Base-by-base conservation (phyloP, 345 rosid species). In the Syzygium oleosum region DNA sequence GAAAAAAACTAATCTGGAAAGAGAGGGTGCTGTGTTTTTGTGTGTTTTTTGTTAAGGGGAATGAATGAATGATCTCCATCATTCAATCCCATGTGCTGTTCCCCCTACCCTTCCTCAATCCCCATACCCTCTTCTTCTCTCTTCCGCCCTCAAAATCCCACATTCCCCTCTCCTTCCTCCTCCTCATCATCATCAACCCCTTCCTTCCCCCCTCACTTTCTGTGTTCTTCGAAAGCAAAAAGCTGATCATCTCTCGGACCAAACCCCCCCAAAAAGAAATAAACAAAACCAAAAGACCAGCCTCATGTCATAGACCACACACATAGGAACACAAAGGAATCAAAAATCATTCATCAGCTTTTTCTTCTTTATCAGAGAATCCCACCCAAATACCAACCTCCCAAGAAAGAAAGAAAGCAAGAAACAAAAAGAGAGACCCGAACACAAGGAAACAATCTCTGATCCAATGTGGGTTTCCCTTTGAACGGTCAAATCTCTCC, bases 81-180 rank as follows among this genome's bases (percentile, higher is more conserved):
- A 88, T 84, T 79, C 88, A 86, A 86, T 84, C 43, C 86, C 88
- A 85, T 88, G 90, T 83, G 90, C 88, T 73, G 85, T 73, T 86
- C 85, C 85, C 85, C 61, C 87, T 85, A 43, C 54, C n/a, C 83
- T 88, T 84, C 90, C 54, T 84, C 88, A 84, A 88, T 88, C 84
- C 73, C 86, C 88, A 86, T 59, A 61, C 52, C 52, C 83, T 4
- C 54, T 7, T 51, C 43, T 23, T 11, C 55, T n/a, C 80, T 49
- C 80, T 43, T 43, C 83, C 87, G 4, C 25, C 46, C 52, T 86
- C 87, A 58, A 56, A 86, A 63, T 77, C 86, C 86, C 87, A 73
- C 56, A 73, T 88, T 43, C 77, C 68, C 85, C 56, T 51, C 84
- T 31, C 25, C 56, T 52, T 51, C 83, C 15, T 52, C 56, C 49